A percentile compares a stretch with the other conserved stretches of the same genome.
phyloP scores from a whole-genome alignment of 192 early-diverging fungal genomes.

The Coemansia sp. region DNA sequence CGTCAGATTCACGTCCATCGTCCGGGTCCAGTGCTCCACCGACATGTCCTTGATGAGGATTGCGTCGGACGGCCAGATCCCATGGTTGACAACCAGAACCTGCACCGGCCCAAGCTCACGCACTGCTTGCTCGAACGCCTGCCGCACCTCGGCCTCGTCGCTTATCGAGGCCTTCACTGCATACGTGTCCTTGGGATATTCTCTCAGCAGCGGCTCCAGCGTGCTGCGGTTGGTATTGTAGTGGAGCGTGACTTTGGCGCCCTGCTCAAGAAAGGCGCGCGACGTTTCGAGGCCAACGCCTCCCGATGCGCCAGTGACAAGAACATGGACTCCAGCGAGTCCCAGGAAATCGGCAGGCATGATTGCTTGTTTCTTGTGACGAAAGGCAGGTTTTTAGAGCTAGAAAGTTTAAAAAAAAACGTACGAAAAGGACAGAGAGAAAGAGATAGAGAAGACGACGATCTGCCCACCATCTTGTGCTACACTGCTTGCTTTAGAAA shows the following conservation, averaged over 20 bases:
- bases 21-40: slow-evolving; percentile 52
- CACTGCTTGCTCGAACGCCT: slow-evolving; percentile 14
- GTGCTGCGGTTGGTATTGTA: slow-evolving; percentile 42
- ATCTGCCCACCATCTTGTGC: not conserved
- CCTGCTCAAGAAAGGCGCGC: slow-evolving; percentile 49
- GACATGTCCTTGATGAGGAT: slow-evolving; percentile 58
- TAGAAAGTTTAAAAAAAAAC: not conserved
- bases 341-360: slow-evolving; percentile 31
- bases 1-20: slow-evolving; percentile 57
- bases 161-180: slow-evolving; percentile 42
- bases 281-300: slow-evolving; percentile 57
- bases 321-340: slow-evolving; percentile 47
- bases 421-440: not conserved
- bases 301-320: slow-evolving; percentile 61
- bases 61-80: slow-evolving; percentile 57
- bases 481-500: slow-evolving; percentile 16
- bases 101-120: slow-evolving; percentile 48
- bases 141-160: slow-evolving; percentile 41
- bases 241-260: slow-evolving; percentile 56
- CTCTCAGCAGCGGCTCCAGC: slow-evolving; percentile 29
- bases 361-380: not conserved
- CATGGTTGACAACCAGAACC: slow-evolving; percentile 58
- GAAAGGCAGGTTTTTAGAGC: not conserved
- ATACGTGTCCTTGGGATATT: slow-evolving; percentile 21
- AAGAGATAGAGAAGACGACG: not conserved